Conservation (phyloP, 2,329 filamentous ascomycete species). For the Orbilia blumenaviensis region DNA sequence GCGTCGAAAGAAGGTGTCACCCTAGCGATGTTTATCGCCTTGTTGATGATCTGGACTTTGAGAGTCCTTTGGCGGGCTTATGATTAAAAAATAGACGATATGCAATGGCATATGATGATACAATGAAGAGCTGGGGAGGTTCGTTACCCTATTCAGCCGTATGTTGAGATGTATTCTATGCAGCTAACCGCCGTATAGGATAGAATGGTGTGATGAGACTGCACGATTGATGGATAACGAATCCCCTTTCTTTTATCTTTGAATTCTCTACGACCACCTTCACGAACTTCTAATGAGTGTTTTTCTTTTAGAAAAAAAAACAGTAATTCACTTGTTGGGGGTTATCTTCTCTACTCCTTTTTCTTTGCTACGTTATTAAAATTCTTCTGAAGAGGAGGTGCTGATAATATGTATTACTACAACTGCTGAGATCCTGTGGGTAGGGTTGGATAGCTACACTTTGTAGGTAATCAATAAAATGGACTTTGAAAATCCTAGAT, state of each 20-base stretch:
- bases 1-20: conserved; percentile 35
- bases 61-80: conserved; percentile 40
- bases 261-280: background rate
- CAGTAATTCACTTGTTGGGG: background rate
- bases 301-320: no score
- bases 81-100: background rate
- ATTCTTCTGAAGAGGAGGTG: no score
- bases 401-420: no score
- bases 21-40: conserved; percentile 17
- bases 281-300: background rate
- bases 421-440: no score
- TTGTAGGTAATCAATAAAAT: no score
- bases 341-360: background rate
- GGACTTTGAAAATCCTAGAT: no score
- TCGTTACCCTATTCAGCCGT: background rate
- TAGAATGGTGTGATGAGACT: background rate
- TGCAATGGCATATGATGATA: background rate
- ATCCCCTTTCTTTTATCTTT: background rate
- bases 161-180: background rate
- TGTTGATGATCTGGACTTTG: conserved; percentile 43
- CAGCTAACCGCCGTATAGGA: background rate
- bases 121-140: background rate
- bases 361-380: background rate
- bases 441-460: no score
- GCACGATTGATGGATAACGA: background rate